Evolutionary conservation across 1,284 basidiomycete species (phyloP), one percentile per base, ranked within the genome.

Genomic region (Neonothopanus nambi): DNA sequence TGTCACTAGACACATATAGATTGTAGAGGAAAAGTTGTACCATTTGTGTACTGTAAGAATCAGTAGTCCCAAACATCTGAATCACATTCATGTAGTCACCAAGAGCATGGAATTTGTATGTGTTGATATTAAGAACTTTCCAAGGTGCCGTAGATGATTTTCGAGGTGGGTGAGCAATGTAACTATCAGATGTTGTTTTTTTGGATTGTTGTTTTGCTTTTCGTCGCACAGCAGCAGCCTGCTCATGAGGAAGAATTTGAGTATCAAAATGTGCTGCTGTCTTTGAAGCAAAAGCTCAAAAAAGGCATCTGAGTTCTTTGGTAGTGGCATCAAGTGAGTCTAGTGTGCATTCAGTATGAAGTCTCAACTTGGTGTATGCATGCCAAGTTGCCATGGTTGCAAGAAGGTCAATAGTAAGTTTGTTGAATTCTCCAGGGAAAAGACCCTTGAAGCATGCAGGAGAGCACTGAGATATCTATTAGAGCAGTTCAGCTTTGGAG

Each of bases 71-170:
- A n/a, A n/a, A 55, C 5, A 13, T 7, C 20, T 5, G 7, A 8
- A 55, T 55, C 3, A 38, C 24, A 12, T 5, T 12, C 12, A 23
- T 3, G 28, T 55, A 55, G 30, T 55, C 53, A n/a, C 39, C 53
- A 15, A 55, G 30, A 20, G 41, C 51, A 30, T 55, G 53, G 2
- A 61, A 17, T 36, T 70, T 70, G 41, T 61, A 61, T 2, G 60
- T 66, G 5, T 8, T 2, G 5, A 64, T 36, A 48, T 67, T 69
- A 53, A 69, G 63, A 2, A 18, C 17, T 51, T 64, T 63, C 1
- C 43, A 5, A 7, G 13, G 9, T 8, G 43, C 11, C 13, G 17
- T 23, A 45, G 15, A 26, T n/a, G n/a, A 23, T 12, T 23, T 45
- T 15, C 43, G 24, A 9, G 33, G 17, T 44, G 13, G 28, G 21